Evolutionary conservation across 345 rosid genomes (phyloP).

Genomic region (Angophora floribunda): DNA sequence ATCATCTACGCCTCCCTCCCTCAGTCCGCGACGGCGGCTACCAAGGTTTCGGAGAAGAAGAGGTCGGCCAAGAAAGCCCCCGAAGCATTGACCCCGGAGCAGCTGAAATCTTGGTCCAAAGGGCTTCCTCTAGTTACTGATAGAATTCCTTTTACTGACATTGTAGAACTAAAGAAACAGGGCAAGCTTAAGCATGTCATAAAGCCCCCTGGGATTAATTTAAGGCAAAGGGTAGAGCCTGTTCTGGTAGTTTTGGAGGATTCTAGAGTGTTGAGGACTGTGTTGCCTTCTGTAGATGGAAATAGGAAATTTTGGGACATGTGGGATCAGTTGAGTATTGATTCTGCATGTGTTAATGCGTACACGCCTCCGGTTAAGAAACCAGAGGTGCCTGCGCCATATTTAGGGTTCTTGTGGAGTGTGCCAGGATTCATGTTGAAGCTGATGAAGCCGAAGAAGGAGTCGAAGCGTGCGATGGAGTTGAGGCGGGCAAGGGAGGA

Average conservation of each 20-base stretch:
- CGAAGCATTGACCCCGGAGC: constrained; percentile 58
- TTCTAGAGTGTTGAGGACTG: constrained; percentile 72
- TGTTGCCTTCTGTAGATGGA: constrained; percentile 61
- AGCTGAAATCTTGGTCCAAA: constrained; percentile 66
- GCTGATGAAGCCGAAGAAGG: constrained; percentile 56
- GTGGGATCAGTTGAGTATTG: constrained; percentile 68
- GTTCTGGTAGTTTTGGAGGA: constrained; percentile 79
- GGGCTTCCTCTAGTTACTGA: constrained; percentile 55
- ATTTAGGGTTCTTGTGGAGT: constrained; percentile 65
- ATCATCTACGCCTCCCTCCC: constrained; percentile 51
- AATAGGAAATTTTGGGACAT: constrained; percentile 72
- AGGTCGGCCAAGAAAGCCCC: constrained; percentile 42
- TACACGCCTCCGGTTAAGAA: constrained; percentile 75
- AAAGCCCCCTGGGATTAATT: constrained; percentile 40
- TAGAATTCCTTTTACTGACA: constrained; percentile 67
- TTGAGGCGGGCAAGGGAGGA: constrained; percentile 56
- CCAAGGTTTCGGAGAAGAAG: constrained; percentile 40
- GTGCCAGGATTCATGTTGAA: constrained; percentile 51
- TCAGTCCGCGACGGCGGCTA: constrained; percentile 25
- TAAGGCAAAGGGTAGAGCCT: constrained; percentile 42
- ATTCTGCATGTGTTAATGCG: constrained; percentile 58
- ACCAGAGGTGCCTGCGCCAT: constrained; percentile 63
- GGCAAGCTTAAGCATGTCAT: constrained; percentile 76
- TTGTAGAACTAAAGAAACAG: constrained; percentile 41
- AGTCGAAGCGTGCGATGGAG: constrained; percentile 54